Percentiles rank a stretch among this genome's conserved stretches.
Conservation (phyloP, 768 basidiomycete genomes). For the Pulveroboletus sp. region DNA sequence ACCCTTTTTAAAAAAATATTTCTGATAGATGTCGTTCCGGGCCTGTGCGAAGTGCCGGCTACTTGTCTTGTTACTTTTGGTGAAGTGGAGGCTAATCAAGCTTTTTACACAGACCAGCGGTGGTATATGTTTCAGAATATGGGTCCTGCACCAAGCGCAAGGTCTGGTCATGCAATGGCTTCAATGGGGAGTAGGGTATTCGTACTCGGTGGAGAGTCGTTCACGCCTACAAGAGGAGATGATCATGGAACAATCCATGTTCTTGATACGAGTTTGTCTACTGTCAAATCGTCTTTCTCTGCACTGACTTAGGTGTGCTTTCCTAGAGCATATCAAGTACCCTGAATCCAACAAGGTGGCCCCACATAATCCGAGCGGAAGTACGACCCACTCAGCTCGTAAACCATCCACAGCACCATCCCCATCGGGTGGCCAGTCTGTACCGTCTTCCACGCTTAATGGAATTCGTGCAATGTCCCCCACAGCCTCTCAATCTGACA, state of each 20-base stretch:
- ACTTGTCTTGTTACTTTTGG: not conserved
- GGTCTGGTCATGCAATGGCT: slow-evolving; percentile 99
- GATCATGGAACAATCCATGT: slow-evolving; percentile 83
- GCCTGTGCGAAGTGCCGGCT: not conserved
- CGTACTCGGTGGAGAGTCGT: slow-evolving; percentile 93
- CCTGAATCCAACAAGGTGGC: slow-evolving; percentile 54
- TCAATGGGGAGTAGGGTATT: slow-evolving; percentile 83
- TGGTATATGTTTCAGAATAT: slow-evolving; percentile 99
- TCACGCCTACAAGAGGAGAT: slow-evolving; percentile 65
- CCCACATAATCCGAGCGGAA: slow-evolving; percentile 32
- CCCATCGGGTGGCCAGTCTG: slow-evolving; percentile 24
- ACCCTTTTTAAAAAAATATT: not conserved
- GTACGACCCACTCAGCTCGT: slow-evolving; percentile 34
- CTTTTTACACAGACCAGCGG: slow-evolving; percentile 63
- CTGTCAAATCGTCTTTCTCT: not conserved
- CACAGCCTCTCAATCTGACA: slow-evolving; percentile 39
- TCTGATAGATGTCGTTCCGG: not conserved
- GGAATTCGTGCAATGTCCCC: slow-evolving; percentile 66
- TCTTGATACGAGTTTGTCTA: slow-evolving; percentile 84
- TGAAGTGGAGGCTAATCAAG: slow-evolving; percentile 9
- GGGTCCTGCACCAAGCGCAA: slow-evolving; percentile 89
- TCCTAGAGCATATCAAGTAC: slow-evolving; percentile 86
- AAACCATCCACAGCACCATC: slow-evolving; percentile 45
- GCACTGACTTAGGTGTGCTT: slow-evolving; percentile 1
- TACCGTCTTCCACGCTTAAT: slow-evolving; percentile 26